phyloP scores from a whole-genome alignment of 2,329 filamentous ascomycete genomes.

The Apiospora hydei region DNA sequence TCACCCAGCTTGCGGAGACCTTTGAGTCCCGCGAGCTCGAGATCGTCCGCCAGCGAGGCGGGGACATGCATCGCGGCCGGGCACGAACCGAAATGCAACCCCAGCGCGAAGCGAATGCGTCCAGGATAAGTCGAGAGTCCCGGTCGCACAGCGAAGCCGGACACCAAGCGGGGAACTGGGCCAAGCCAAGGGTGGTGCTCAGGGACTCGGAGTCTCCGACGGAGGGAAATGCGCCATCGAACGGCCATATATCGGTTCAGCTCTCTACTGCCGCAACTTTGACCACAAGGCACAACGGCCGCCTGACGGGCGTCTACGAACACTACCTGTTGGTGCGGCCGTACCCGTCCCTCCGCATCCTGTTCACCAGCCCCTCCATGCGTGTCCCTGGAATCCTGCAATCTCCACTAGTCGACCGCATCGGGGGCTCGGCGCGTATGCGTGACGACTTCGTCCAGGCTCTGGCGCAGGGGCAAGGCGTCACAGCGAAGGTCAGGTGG shows the following conservation, averaged over 20 bases:
- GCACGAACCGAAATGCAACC: conserved; percentile 49
- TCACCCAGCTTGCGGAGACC: conserved; percentile 72
- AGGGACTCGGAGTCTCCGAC: conserved; percentile 3
- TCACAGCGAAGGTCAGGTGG: conserved; percentile 21
- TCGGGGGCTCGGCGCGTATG: conserved; percentile 57
- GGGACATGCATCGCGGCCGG: conserved; percentile 63
- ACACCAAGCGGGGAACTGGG: conserved; percentile 31
- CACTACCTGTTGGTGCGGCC: conserved; percentile 71
- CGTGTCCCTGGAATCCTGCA: conserved; percentile 72
- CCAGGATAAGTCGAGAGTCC: conserved; percentile 42
- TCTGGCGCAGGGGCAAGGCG: conserved; percentile 49
- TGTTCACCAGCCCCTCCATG: conserved; percentile 73
- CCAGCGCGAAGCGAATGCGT: conserved; percentile 40
- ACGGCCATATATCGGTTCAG: conserved; percentile 29
- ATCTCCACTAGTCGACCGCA: conserved; percentile 60
- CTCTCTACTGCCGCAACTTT: neutral
- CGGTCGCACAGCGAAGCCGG: conserved; percentile 45
- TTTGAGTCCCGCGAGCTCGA: conserved; percentile 72
- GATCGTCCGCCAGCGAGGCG: conserved; percentile 67
- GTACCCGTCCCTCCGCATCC: conserved; percentile 68
- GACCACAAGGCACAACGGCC: conserved; percentile 35
- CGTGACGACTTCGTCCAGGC: conserved; percentile 60
- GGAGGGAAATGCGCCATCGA: conserved; percentile 41
- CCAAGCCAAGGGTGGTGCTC: neutral
- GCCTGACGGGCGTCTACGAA: conserved; percentile 52